Evolutionary conservation across 2,329 filamentous ascomycete species (phyloP), one percentile per base, ranked within the genome.

Genomic region (Trichoderma arundinaceum): DNA sequence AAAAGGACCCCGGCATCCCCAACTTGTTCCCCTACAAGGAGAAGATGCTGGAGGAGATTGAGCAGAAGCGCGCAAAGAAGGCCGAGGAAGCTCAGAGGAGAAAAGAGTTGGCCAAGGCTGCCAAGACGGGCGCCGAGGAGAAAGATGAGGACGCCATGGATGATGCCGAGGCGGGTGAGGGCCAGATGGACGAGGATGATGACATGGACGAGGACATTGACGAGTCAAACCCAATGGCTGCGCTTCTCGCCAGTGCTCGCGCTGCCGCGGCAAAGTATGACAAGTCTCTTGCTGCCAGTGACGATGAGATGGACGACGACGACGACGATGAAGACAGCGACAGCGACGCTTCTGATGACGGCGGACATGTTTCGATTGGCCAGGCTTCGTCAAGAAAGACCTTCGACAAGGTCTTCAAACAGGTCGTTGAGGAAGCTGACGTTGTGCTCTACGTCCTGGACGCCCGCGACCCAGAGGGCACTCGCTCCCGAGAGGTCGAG

Each of bases 1-100:
- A 97, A 87, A 99, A 98, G 82, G 95, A 99, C 74, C 95, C 94
- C 28, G 95, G 95, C 56, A 97, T 99, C 68, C 95, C 95, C 46
- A 99, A 98, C 76, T 81, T 97, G 41, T 99, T 97, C 81, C 95
- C 95, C 0, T 97, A 95, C 84, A 99, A 99, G 82, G 94, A 97
- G 78, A 94, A 91, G 83, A 86, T 99, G 33, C 86, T 99, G 39
- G 88, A 94, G 66, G 93, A 99, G 79, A 96, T 99, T 72, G 95
- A 99, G 80, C 92, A 97, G 80, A 90, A 88, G 73, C 90, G 90
- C 75, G 82, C 90, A 71, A 82, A 86, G 77, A 97, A 94, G 82
- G 88, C 88, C 69, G 93, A 97, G 74, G 92, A 97, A 74, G 84
- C 86, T 66, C 83, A 86, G 77, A 86, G 86, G 75, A 84, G 87